Conservation (phyloP, 441 rosid genomes). For the Pelargonium myrrhifolium region DNA sequence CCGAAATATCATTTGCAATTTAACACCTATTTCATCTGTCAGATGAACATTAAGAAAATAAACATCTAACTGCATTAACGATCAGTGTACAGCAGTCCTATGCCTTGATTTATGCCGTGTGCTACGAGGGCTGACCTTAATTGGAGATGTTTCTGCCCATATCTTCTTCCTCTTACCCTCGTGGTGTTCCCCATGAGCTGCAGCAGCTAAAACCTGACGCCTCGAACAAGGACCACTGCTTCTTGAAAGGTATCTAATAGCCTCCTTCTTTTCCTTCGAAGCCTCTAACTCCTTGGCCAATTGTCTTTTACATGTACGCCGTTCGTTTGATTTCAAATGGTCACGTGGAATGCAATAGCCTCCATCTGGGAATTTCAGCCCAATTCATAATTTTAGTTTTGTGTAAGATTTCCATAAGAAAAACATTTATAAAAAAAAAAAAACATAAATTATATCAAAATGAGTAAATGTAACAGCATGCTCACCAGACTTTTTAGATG, state of each 20-base stretch:
- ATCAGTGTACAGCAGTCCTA: too few relatives aligned
- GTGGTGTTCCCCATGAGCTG: constrained; percentile 24
- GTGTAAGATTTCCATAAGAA: background rate
- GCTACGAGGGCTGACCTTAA: constrained; percentile 12
- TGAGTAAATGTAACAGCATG: constrained; percentile 25
- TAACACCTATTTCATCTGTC: background rate
- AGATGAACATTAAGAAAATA: background rate
- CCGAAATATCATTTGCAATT: background rate
- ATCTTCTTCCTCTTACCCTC: constrained; percentile 20
- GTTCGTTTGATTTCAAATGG: constrained; percentile 21
- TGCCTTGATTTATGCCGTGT: background rate
- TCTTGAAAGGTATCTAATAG: constrained; percentile 28
- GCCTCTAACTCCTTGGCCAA: constrained; percentile 6
- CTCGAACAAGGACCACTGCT: constrained; percentile 23
- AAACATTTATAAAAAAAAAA: too few relatives aligned
- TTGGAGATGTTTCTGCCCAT: constrained; percentile 25
- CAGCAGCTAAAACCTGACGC: constrained; percentile 24
- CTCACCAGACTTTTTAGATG: constrained; percentile 14
- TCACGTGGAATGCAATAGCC: background rate
- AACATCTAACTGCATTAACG: background rate
- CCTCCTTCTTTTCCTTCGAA: constrained; percentile 27
- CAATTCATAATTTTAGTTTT: background rate
- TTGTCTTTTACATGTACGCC: constrained; percentile 9
- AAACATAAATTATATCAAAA: background rate
- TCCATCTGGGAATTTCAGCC: constrained; percentile 18